Conservation (phyloP, 2,329 filamentous ascomycete species). For the Colletotrichum higginsianum region DNA sequence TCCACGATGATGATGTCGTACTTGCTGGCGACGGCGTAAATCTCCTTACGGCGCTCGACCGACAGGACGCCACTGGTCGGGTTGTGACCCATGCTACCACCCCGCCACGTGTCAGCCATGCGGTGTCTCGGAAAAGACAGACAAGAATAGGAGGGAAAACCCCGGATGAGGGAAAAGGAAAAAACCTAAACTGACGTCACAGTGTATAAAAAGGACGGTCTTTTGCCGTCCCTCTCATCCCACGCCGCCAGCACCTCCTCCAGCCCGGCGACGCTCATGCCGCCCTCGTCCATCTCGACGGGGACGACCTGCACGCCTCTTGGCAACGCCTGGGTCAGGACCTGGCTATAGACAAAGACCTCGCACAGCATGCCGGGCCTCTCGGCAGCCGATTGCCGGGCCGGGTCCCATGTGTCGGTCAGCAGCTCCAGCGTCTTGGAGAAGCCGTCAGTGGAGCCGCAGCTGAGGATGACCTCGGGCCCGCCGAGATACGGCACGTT, state of each 20-base stretch:
- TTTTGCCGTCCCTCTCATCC: slow-evolving; percentile 80
- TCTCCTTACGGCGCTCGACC: slow-evolving; percentile 79
- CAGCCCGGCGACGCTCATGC: slow-evolving; percentile 83
- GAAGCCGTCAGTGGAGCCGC: slow-evolving; percentile 89
- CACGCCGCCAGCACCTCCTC: slow-evolving; percentile 86
- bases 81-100: slow-evolving; percentile 77
- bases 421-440: slow-evolving; percentile 83
- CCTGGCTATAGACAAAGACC: slow-evolving; percentile 85
- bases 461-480: slow-evolving; percentile 83
- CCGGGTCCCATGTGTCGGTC: slow-evolving; percentile 81
- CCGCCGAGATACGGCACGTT: slow-evolving; percentile 84
- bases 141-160: not conserved
- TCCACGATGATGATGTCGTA: slow-evolving; percentile 94
- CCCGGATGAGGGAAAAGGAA: not conserved
- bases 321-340: slow-evolving; percentile 76
- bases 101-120: slow-evolving; percentile 40
- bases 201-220: slow-evolving; percentile 90
- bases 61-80: slow-evolving; percentile 85
- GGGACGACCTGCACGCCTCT: slow-evolving; percentile 81
- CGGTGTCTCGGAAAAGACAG: not conserved
- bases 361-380: slow-evolving; percentile 86
- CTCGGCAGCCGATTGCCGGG: slow-evolving; percentile 75
- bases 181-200: slow-evolving; percentile 76
- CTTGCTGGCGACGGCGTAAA: slow-evolving; percentile 85
- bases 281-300: slow-evolving; percentile 82